These are phyloP conservation scores for Schwanniomyces yamadae DNA, from an alignment of 805 yeast species.

Conservation along the genomic window DNA sequence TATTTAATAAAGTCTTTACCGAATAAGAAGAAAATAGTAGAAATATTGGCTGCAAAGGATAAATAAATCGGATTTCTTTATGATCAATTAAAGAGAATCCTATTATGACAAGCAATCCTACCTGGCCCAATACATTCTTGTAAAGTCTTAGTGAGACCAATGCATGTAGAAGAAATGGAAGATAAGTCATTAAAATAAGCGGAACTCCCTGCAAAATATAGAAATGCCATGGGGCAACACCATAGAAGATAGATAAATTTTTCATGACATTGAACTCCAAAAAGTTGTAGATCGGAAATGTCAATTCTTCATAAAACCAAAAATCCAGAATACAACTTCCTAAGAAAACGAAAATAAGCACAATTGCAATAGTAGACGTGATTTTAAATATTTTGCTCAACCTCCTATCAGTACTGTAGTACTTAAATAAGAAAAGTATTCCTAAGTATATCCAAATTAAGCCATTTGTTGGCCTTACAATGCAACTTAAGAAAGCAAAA, in stretches of 20 bases:
- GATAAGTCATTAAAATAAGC: conserved; percentile 59
- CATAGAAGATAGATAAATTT: conserved; percentile 79
- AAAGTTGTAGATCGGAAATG: conserved; percentile 68
- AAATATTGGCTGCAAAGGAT: conserved; percentile 78
- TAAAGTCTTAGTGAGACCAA: conserved; percentile 9
- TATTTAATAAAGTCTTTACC: conserved; percentile 9
- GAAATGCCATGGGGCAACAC: conserved; percentile 80
- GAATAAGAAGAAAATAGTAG: conserved; percentile 51
- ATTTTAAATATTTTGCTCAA: conserved; percentile 9
- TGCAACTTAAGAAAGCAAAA: conserved; percentile 60
- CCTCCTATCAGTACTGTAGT: not conserved
- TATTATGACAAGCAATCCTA: conserved; percentile 43
- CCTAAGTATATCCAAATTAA: conserved; percentile 76
- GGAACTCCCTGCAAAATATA: conserved; percentile 85
- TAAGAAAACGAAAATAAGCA: conserved; percentile 25
- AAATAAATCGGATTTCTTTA: conserved; percentile 88
- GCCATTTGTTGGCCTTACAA: conserved; percentile 82
- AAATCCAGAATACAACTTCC: conserved; percentile 53
- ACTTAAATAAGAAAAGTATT: conserved; percentile 7
- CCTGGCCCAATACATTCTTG: conserved; percentile 18
- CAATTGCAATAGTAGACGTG: conserved; percentile 17
- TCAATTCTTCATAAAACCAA: conserved; percentile 53
- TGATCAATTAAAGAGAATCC: conserved; percentile 71
- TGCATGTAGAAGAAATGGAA: conserved; percentile 54
- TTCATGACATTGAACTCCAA: conserved; percentile 74